phyloP scores from a whole-genome alignment of 1,284 basidiomycete genomes.

The Microbotryum silenes-acaulis region DNA sequence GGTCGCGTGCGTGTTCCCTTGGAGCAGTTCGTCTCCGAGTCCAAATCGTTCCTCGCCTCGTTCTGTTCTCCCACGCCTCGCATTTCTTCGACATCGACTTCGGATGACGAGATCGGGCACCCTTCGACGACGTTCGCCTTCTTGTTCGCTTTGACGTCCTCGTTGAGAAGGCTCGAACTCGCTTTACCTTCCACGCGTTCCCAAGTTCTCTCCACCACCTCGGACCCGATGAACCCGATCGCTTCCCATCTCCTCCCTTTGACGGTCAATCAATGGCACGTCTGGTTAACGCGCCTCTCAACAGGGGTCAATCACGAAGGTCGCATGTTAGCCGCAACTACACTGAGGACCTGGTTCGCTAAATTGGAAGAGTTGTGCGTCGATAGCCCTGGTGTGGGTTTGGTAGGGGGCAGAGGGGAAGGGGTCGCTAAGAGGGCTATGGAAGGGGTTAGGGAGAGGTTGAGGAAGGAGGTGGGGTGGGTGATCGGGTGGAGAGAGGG shows the following conservation, averaged over 20 bases:
- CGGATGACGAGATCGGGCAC: constrained; percentile 13
- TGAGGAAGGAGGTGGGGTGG: constrained; percentile 34
- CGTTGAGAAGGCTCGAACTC: constrained; percentile 15
- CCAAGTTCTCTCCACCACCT: not conserved
- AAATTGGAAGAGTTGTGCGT: constrained; percentile 27
- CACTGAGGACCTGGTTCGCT: constrained; percentile 28
- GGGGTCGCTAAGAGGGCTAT: constrained; percentile 22
- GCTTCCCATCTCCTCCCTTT: constrained; percentile 23
- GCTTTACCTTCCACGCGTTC: constrained; percentile 8
- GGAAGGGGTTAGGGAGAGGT: constrained; percentile 32
- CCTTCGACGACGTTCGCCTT: constrained; percentile 25
- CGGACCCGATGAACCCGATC: constrained; percentile 9
- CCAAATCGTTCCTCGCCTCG: constrained; percentile 14
- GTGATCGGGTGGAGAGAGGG: constrained; percentile 20
- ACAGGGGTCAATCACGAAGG: constrained; percentile 28
- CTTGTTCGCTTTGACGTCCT: constrained; percentile 21
- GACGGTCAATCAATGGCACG: constrained; percentile 33
- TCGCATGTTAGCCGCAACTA: constrained; percentile 23
- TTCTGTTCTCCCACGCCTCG: constrained; percentile 10
- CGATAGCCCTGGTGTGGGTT: not conserved
- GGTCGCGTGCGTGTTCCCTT: constrained; percentile 30
- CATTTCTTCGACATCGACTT: constrained; percentile 2
- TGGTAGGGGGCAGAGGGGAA: not conserved
- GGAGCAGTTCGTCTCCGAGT: constrained; percentile 31
- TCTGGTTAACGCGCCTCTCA: constrained; percentile 30